Base-by-base conservation (phyloP, 345 rosid genomes). In the Corchorus olitorius region DNA sequence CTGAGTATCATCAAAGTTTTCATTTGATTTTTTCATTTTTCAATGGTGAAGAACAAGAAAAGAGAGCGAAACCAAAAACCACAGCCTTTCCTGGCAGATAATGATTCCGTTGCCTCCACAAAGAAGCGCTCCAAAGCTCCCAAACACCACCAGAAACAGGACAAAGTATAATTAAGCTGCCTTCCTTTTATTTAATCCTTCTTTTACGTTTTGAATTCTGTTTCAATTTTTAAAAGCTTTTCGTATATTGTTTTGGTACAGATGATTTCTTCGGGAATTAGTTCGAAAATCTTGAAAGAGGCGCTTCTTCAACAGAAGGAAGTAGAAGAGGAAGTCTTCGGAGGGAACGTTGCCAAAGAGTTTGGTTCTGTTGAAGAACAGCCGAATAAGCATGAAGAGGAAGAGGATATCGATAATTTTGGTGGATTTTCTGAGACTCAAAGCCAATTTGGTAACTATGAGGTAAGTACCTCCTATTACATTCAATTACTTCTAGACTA, bases 291-390 rank as follows among this genome's bases (percentile, higher is more conserved):
- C 65, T 72, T 96, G 84, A 96, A 92, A 78, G 92, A 85, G 81
- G 98, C 98, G 0, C 81, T 92, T 78, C 80, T 88, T 52, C 99
- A 93, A 81, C 98, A 90, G 82, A 92, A 82, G 83, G 99, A 96
- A 83, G 76, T 93, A 59, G 86, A 81, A 53, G 93, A 90, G 49
- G 98, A 89, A 78, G 92, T 80, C 19, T 87, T 77, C 0, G 89
- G 80, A 75, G 81, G 71, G 37, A 77, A 69, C 39, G 83, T 75
- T 16, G 67, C 35, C 71, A 75, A 63, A 15, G 87, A 79, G 4
- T 84, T 90, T 54, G 73, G 77, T 34, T 77, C 76, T 2, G 75
- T 86, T 20, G 91, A 83, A 3, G 88, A 78, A 58, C 89, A 86
- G n/a, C 53, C 65, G 37, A 75, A 65, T 39, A 81, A 63, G 78